Evolutionary conservation across 2,329 filamentous ascomycete species (phyloP), one percentile per base, ranked within the genome.

Genomic region (Botrytis byssoidea): DNA sequence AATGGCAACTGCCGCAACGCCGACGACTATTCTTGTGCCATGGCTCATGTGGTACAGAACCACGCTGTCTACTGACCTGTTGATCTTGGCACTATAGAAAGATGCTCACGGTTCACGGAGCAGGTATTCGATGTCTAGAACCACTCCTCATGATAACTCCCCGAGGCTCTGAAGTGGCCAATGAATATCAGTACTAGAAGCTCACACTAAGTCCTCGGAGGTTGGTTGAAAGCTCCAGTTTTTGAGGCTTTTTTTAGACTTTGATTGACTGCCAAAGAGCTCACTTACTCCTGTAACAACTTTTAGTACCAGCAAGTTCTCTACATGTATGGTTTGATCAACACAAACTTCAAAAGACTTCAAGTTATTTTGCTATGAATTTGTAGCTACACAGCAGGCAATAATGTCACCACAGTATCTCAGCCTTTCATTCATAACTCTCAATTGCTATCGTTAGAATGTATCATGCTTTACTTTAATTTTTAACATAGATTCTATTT

Each of bases 321-420:
- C 20, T 63, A 42, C 37, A n/a, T 63, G 60, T 40, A 42, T 63
- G 35, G n/a, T n/a, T 40, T 37, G 60, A 37, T 63, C 37, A 63
- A 51, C n/a, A 32, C 42, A 35, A 32, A 48, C 22, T 22, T 32
- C 18, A 18, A 18, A 37, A 55, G 25, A 37, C 14, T 40, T 55
- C 25, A 48, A 67, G 51, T 20, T 51, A 35, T 10, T 68, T 55
- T 68, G 35, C 46, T 68, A 55, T 55, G 35, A 29, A 29, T 68
- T 40, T 37, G 32, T 68, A 68, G 65, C 46, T 55, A 55, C 65
- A 55, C 66, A 22, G 66, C 66, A 68, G 66, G 55, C 35, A 40
- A 68, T 55, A 22, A 68, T 68, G 48, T 42, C 66, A n/a, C 18
- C n/a, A 55, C 37, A 57, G 48, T 18, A 42, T 42, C 37, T 69